Percentiles rank a stretch among this genome's conserved stretches.
phyloP scores from a whole-genome alignment of 1,284 basidiomycete genomes.

The Rhodotorula sp. region DNA sequence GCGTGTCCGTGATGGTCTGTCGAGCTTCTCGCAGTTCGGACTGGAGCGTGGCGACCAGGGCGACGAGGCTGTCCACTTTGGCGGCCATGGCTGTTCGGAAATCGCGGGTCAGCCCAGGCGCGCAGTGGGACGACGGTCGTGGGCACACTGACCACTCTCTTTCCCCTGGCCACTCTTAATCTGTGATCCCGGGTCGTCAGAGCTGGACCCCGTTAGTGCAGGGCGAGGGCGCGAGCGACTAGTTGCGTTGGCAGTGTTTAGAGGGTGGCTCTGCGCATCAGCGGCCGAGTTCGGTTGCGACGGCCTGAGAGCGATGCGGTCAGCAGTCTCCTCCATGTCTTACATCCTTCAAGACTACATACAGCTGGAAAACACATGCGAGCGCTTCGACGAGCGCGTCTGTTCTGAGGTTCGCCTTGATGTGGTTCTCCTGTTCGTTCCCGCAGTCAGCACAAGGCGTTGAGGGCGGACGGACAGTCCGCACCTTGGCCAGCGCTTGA shows the following conservation, averaged over 20 bases:
- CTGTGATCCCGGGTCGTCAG: no score
- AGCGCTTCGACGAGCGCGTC: slow-evolving; percentile 10
- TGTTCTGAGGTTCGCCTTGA: slow-evolving; percentile 26
- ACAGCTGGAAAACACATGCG: background rate
- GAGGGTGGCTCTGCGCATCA: no score
- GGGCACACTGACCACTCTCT: no score
- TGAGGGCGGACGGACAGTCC: no score
- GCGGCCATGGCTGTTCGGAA: background rate
- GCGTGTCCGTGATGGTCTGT: background rate
- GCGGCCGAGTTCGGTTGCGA: no score
- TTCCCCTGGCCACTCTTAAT: no score
- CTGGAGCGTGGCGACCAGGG: background rate
- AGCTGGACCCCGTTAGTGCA: no score
- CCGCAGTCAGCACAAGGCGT: background rate
- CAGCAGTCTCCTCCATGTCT: no score
- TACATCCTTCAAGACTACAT: background rate
- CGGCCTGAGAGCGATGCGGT: no score
- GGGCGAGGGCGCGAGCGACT: no score
- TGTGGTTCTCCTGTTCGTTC: slow-evolving; percentile 5
- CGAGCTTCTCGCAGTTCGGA: background rate
- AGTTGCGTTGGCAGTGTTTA: no score
- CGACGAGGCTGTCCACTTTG: background rate
- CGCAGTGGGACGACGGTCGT: no score
- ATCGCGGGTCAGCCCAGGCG: background rate
- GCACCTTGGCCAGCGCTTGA: slow-evolving; percentile 5